These are phyloP conservation scores for Spergularia bocconei DNA, from an alignment of 148 eudicot genomes.

Conservation along the genomic window DNA sequence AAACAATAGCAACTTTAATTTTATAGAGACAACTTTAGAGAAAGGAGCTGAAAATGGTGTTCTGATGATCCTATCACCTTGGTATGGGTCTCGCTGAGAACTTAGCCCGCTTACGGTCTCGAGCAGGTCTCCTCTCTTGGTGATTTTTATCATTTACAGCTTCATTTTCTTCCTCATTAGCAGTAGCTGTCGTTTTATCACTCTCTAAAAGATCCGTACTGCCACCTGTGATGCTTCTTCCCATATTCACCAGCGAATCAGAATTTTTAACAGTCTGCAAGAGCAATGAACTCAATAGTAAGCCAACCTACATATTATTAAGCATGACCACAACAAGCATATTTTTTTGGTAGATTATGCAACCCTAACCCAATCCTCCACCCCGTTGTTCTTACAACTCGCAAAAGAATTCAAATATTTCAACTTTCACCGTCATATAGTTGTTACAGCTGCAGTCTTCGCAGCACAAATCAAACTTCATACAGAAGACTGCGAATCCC, in stretches of 20 bases:
- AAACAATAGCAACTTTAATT: background rate
- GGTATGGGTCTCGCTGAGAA: slow-evolving; percentile 43
- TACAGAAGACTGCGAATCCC: background rate
- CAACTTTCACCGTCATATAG: background rate
- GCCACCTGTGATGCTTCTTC: slow-evolving; percentile 41
- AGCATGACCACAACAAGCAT: background rate
- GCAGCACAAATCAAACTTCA: background rate
- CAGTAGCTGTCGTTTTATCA: slow-evolving; percentile 13
- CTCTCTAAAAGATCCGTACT: slow-evolving; percentile 32
- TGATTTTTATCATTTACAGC: slow-evolving; percentile 29
- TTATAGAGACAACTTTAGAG: background rate
- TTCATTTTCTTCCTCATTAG: slow-evolving; percentile 18
- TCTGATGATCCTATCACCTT: slow-evolving; percentile 34
- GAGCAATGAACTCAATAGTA: slow-evolving; percentile 7
- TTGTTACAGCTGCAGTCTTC: background rate
- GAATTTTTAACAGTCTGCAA: slow-evolving; percentile 44
- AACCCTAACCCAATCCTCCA: background rate
- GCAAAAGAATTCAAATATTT: background rate
- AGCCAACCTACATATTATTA: background rate
- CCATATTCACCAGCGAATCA: slow-evolving; percentile 44
- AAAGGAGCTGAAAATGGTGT: background rate
- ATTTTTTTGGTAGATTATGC: too few relatives aligned
- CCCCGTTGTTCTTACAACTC: background rate
- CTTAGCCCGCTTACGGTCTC: slow-evolving; percentile 48
- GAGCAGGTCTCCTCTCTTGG: slow-evolving; percentile 51